Evolutionary conservation across 2,329 filamentous ascomycete species (phyloP).

Genomic region (Fonsecaea monophora): DNA sequence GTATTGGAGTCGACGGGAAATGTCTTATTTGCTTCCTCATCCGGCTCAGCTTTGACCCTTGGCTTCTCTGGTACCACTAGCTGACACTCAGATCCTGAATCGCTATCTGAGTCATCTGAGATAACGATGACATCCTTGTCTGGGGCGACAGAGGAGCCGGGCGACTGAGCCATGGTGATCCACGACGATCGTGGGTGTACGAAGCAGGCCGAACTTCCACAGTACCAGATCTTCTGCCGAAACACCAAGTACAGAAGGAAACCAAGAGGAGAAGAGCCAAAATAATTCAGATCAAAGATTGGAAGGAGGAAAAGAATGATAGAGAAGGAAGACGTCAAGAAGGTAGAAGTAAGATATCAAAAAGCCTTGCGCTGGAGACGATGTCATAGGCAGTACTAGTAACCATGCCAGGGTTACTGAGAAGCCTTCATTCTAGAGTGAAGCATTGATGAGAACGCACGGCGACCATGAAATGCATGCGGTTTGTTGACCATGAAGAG

Average conservation of each 20-base stretch:
- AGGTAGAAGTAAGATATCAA: not conserved
- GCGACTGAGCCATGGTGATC: conserved; percentile 16
- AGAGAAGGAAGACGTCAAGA: not conserved
- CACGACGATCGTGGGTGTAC: not conserved
- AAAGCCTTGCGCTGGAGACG: not conserved
- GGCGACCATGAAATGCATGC: not conserved
- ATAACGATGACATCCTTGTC: conserved; percentile 19
- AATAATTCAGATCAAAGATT: not conserved
- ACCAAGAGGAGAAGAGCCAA: not conserved
- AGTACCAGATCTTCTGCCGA: not conserved
- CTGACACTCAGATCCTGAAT: not conserved
- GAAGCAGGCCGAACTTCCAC: not conserved
- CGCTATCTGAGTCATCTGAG: conserved; percentile 26
- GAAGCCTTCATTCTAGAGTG: not conserved
- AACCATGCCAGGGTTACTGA: not conserved
- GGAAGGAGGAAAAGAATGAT: not conserved
- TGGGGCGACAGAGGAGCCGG: not conserved
- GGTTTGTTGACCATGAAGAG: not conserved
- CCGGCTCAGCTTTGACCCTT: conserved; percentile 23
- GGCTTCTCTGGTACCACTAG: not conserved
- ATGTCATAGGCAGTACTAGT: not conserved
- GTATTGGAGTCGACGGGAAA: no score
- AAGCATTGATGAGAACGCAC: not conserved
- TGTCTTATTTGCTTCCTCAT: conserved; percentile 1
- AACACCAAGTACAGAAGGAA: not conserved